Evolutionary conservation across 331 rosid genomes (phyloP), one percentile per base, ranked within the genome.

Genomic region (Malus hybrid): DNA sequence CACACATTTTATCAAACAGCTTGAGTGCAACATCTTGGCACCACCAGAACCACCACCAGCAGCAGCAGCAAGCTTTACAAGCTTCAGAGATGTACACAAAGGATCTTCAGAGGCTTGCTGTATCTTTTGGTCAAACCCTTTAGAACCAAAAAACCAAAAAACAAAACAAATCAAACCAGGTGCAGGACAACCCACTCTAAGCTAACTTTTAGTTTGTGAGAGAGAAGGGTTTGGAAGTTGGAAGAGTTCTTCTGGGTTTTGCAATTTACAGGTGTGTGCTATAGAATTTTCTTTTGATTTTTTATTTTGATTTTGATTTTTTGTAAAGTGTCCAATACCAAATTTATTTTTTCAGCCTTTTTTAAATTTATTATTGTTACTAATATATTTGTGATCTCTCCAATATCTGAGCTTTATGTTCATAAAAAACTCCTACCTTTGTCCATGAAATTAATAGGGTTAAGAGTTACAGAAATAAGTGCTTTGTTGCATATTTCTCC

Each of bases 41-140:
- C 67, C 89, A 75, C 52, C 77, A 10, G 1, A 20, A 57, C 28
- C 63, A n/a, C 1, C 62, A n/a, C 0, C 61, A 66, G 34, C 87
- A 71, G 71, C 85, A 77, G 34, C 87, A 69, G 68, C 83, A 75
- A 33, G 28, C 79, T 66, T 76, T 80, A 63, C 88, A 86, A 32
- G 74, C 75, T 60, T 79, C 89, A 22, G 93, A 89, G 71, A 64
- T 87, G 71, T 90, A 87, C 75, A 78, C 85, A 62, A 88, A 92
- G 84, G 93, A 92, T 73, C 87, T 90, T n/a, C 97, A 88, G 74
- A 90, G 88, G 81, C 89, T 92, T 62, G 89, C 97, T 30, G 71
- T 90, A 76, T 82, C 99, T 71, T 92, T 88, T 79, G 93, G 96
- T 75, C 92, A 92, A 70, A 84, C 92, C 60, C 93, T 91, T 78